These are phyloP conservation scores for Mycosarcoma mackinlayi DNA, from an alignment of 1,284 basidiomycete species.

Conservation along the genomic window DNA sequence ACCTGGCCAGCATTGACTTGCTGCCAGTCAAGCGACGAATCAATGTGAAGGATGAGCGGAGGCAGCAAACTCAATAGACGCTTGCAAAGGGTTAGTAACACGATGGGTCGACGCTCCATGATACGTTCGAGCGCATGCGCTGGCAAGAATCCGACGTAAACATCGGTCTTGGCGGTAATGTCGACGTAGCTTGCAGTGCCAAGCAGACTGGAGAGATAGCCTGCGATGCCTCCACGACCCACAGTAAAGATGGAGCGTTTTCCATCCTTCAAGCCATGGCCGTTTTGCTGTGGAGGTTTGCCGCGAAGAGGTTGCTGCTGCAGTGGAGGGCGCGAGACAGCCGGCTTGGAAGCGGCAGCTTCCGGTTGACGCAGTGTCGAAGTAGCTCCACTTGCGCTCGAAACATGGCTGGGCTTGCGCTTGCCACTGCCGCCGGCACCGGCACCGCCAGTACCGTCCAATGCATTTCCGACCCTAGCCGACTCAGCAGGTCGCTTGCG, in stretches of 20 bases:
- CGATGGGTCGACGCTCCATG: conserved; percentile 92
- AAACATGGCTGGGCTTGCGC: conserved; percentile 24
- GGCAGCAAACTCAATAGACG: conserved; percentile 92
- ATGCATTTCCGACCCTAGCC: conserved; percentile 55
- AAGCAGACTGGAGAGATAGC: conserved; percentile 93
- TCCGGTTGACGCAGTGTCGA: conserved; percentile 5
- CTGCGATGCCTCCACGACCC: conserved; percentile 91
- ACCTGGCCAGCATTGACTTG: conserved; percentile 92
- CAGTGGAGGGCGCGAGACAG: conserved; percentile 11
- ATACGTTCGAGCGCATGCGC: conserved; percentile 87
- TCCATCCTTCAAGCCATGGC: conserved; percentile 25
- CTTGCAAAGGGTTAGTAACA: conserved; percentile 94
- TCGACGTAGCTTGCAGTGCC: conserved; percentile 94
- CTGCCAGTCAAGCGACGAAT: conserved; percentile 97
- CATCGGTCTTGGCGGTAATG: conserved; percentile 95
- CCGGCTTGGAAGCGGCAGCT: conserved; percentile 2
- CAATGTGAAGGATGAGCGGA: conserved; percentile 94
- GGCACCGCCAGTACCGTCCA: conserved; percentile 53
- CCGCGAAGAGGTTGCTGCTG: conserved; percentile 16
- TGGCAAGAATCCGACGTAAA: conserved; percentile 93
- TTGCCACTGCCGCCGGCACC: conserved; percentile 1
- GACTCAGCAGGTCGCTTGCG: conserved; percentile 39
- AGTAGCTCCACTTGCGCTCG: conserved; percentile 2
- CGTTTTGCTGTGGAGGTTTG: conserved; percentile 8
- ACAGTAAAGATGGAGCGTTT: conserved; percentile 80